These are phyloP conservation scores for Taxillus chinensis DNA, from an alignment of 164 flowering plant genomes.

Conservation along the genomic window DNA sequence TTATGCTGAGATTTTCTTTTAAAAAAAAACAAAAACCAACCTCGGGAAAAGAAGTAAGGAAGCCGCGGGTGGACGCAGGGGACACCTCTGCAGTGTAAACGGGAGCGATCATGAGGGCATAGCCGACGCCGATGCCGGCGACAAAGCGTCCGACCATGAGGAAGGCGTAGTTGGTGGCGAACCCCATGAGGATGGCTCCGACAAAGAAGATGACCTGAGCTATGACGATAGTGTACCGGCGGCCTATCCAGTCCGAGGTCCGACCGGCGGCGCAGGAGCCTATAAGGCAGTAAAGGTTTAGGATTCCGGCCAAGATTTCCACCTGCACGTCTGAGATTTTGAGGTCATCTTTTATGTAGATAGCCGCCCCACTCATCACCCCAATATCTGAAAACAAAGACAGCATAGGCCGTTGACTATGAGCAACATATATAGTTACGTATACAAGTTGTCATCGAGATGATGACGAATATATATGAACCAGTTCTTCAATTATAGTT, in stretches of 20 bases:
- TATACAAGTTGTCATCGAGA: too few relatives aligned
- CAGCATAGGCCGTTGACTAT: background rate
- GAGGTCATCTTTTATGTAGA: conserved; percentile 1
- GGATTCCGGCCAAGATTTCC: background rate
- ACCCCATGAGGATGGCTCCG: conserved; percentile 3
- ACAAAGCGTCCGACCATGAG: conserved; percentile 3
- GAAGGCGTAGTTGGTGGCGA: conserved; percentile 2
- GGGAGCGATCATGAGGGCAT: conserved; percentile 4
- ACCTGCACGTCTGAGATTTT: background rate
- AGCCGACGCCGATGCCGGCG: conserved; percentile 2
- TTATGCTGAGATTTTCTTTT: too few relatives aligned
- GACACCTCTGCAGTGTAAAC: conserved; percentile 3
- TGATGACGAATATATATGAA: background rate
- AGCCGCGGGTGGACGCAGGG: conserved; percentile 3
- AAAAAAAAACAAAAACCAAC: background rate
- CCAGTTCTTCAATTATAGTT: background rate
- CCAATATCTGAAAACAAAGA: background rate
- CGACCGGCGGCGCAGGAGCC: conserved; percentile 3
- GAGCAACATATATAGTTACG: background rate
- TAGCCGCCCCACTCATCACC: conserved; percentile 1
- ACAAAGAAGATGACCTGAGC: background rate
- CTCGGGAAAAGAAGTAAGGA: conserved; percentile 1
- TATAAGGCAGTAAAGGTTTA: conserved; percentile 1
- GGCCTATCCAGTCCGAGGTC: conserved; percentile 7
- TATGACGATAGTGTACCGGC: conserved; percentile 1